Percentiles rank a stretch among this genome's conserved stretches.
These are phyloP conservation scores for Colletotrichum destructivum DNA, from an alignment of 2,329 filamentous ascomycete species.

Conservation along the genomic window DNA sequence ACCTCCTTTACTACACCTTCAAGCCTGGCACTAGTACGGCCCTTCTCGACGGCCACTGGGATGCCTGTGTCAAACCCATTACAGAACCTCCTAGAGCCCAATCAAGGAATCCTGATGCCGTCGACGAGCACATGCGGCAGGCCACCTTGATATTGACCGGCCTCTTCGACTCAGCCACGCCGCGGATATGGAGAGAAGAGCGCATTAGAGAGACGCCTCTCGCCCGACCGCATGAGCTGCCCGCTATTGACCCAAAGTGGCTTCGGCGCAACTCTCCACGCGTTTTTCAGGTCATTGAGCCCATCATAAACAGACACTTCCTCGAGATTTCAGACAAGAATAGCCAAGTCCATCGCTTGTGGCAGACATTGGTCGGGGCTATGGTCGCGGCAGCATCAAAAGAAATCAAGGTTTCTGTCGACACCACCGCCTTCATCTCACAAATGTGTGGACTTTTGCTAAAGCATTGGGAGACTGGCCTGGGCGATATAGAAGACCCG, in stretches of 20 bases:
- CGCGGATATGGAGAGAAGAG: slow-evolving; percentile 80
- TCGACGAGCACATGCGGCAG: slow-evolving; percentile 68
- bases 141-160: slow-evolving; percentile 80
- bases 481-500: slow-evolving; percentile 66
- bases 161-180: slow-evolving; percentile 74
- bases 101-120: slow-evolving; percentile 54
- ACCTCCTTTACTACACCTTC: slow-evolving; percentile 86
- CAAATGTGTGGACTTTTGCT: slow-evolving; percentile 79
- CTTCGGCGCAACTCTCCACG: slow-evolving; percentile 78
- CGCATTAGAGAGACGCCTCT: slow-evolving; percentile 74
- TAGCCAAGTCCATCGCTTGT: slow-evolving; percentile 69
- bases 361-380: slow-evolving; percentile 73
- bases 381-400: slow-evolving; percentile 81
- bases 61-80: slow-evolving; percentile 76
- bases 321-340: slow-evolving; percentile 73
- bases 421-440: slow-evolving; percentile 85
- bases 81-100: slow-evolving; percentile 55
- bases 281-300: slow-evolving; percentile 74
- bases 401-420: slow-evolving; percentile 89
- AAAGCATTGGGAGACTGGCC: slow-evolving; percentile 76
- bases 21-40: slow-evolving; percentile 76
- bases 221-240: slow-evolving; percentile 81
- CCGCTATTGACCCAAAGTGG: slow-evolving; percentile 89
- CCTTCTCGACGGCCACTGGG: slow-evolving; percentile 86
- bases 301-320: slow-evolving; percentile 74